Evolutionary conservation across 2,329 filamentous ascomycete species (phyloP).

Genomic region (Penicillium sp.): DNA sequence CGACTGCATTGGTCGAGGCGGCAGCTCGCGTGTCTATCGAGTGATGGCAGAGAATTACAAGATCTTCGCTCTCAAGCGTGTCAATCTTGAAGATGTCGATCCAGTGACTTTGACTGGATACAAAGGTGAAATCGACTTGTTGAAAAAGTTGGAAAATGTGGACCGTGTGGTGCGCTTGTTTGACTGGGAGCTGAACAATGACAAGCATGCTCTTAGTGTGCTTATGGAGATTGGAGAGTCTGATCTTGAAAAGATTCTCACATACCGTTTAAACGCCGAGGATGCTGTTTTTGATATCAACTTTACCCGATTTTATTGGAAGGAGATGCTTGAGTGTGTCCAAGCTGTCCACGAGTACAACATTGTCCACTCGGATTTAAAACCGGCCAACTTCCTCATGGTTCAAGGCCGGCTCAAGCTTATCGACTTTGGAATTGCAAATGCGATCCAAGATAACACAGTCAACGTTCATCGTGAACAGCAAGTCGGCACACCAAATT

Average conservation of each 20-base stretch:
- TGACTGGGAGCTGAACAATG: slow-evolving; percentile 90
- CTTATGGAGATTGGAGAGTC: slow-evolving; percentile 97
- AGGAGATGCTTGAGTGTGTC: slow-evolving; percentile 97
- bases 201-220: slow-evolving; percentile 83
- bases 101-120: slow-evolving; percentile 79
- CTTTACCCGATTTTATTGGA: slow-evolving; percentile 98
- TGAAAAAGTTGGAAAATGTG: slow-evolving; percentile 76
- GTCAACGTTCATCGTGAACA: slow-evolving; percentile 96
- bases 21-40: slow-evolving; percentile 90
- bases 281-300: slow-evolving; percentile 77
- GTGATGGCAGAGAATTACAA: slow-evolving; percentile 97
- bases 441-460: slow-evolving; percentile 94
- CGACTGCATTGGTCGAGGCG: slow-evolving; percentile 86
- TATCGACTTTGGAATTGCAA: slow-evolving; percentile 98
- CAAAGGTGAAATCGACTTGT: slow-evolving; percentile 91
- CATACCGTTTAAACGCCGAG: slow-evolving; percentile 67
- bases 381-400: slow-evolving; percentile 94
- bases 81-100: slow-evolving; percentile 86
- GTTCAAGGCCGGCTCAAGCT: slow-evolving; percentile 88
- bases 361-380: slow-evolving; percentile 94
- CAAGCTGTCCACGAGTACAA: slow-evolving; percentile 83
- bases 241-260: slow-evolving; percentile 83
- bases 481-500: slow-evolving; percentile 94
- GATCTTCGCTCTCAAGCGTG: slow-evolving; percentile 89
- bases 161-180: slow-evolving; percentile 87